Evolutionary conservation across 169 alveolate genomes (phyloP).

Genomic region (Plasmodium knowlesi): DNA sequence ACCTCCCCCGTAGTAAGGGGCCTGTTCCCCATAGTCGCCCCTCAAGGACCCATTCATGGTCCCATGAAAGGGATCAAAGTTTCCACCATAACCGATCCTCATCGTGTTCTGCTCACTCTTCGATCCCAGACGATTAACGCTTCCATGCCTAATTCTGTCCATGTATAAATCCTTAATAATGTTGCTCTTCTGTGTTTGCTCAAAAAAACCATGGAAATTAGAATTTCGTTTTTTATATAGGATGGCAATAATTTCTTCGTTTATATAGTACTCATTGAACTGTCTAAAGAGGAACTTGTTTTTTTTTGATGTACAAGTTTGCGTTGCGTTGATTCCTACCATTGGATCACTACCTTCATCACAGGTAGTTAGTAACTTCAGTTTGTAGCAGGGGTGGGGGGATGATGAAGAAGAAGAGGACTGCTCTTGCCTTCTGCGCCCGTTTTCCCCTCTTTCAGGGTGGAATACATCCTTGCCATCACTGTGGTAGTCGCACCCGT

Average conservation of each 20-base stretch:
- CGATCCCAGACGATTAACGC: background rate
- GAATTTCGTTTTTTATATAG: conserved; percentile 56
- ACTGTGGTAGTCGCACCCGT: background rate
- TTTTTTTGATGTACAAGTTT: background rate
- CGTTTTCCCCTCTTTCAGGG: background rate
- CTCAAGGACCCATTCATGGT: background rate
- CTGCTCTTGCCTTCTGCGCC: background rate
- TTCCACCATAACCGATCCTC: background rate
- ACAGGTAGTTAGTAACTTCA: conserved; percentile 41
- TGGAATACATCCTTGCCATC: background rate
- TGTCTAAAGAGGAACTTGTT: conserved; percentile 36
- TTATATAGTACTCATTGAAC: conserved; percentile 45
- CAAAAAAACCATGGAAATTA: conserved; percentile 62
- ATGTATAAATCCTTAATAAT: conserved; percentile 31
- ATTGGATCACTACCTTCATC: conserved; percentile 13
- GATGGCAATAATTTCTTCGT: conserved; percentile 63
- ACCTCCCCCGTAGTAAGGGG: background rate
- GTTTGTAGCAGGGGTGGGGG: background rate
- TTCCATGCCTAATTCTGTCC: conserved; percentile 1
- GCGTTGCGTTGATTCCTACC: background rate
- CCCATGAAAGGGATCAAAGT: background rate
- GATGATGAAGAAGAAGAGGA: background rate
- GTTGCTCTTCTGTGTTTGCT: conserved; percentile 26
- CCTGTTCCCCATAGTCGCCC: background rate
- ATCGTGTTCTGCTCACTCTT: conserved; percentile 3